Evolutionary conservation across 176 grass and related monocot species (phyloP).

Genomic region (Phyllostachys edulis): DNA sequence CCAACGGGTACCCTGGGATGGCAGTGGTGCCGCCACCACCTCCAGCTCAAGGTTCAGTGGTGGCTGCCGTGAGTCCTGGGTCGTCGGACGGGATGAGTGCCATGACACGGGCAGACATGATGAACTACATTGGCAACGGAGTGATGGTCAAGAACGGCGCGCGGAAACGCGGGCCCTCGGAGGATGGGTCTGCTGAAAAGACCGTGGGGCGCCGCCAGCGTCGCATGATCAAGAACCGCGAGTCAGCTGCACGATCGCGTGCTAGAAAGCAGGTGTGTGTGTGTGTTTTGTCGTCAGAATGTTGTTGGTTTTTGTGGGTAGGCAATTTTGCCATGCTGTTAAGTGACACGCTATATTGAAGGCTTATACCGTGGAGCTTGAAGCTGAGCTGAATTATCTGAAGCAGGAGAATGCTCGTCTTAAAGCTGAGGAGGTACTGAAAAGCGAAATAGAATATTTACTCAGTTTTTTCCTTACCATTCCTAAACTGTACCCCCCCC

Average conservation of each 20-base stretch:
- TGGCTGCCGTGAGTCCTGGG: constrained; percentile 40
- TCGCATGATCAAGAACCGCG: constrained; percentile 95
- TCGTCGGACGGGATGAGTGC: constrained; percentile 53
- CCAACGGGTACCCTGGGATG: constrained; percentile 38
- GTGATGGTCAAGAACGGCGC: constrained; percentile 27
- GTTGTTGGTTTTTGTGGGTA: not conserved
- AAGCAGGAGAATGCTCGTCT: constrained; percentile 85
- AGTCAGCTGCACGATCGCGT: constrained; percentile 79
- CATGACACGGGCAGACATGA: constrained; percentile 54
- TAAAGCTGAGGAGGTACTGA: constrained; percentile 65
- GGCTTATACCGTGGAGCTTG: constrained; percentile 93
- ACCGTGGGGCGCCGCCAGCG: constrained; percentile 80
- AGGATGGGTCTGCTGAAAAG: constrained; percentile 46
- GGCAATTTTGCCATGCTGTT: not conserved
- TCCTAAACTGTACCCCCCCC: not conserved
- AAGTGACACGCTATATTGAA: not conserved
- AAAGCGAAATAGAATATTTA: not conserved
- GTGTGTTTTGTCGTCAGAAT: not conserved
- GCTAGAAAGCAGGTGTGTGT: constrained; percentile 72
- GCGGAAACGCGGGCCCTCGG: constrained; percentile 36
- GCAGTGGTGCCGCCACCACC: constrained; percentile 34
- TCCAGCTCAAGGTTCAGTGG: constrained; percentile 11
- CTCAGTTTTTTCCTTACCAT: not conserved
- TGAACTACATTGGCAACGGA: constrained; percentile 31
- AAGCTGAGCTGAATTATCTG: constrained; percentile 76